Conservation (phyloP, 192 early-diverging fungal genomes). For the Kickxella alabastrina region DNA sequence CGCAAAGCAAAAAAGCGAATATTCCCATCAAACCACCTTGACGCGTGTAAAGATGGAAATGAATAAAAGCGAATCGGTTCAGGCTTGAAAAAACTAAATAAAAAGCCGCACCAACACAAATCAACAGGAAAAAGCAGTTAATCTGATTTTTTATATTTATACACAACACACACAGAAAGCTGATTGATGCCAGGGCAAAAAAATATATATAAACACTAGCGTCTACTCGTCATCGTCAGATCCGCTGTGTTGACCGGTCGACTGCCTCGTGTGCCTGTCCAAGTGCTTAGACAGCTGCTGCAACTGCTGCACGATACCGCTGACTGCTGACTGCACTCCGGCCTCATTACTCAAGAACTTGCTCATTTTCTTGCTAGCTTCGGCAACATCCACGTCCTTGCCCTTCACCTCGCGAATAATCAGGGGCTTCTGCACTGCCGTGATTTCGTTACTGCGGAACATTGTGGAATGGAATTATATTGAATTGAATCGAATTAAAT, state of each 20-base stretch:
- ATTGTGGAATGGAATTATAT: too few species aligned
- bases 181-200: not conserved
- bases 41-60: too few species aligned
- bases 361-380: constrained; percentile 9
- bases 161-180: not conserved
- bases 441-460: not conserved
- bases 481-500: too few species aligned
- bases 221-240: not conserved
- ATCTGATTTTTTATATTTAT: not conserved
- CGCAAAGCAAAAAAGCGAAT: too few species aligned
- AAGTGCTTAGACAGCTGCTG: constrained; percentile 17
- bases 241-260: not conserved
- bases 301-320: constrained; percentile 30
- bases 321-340: constrained; percentile 34
- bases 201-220: not conserved
- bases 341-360: constrained; percentile 29
- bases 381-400: constrained; percentile 2
- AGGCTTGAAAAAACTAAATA: not conserved
- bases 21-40: too few species aligned
- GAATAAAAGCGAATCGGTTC: too few species aligned
- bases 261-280: too few species aligned
- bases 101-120: not conserved
- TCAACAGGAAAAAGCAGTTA: not conserved
- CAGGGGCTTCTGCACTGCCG: constrained; percentile 22
- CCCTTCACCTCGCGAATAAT: constrained; percentile 26